Conservation (phyloP, 768 basidiomycete species). For the Lyophyllum semitale region DNA sequence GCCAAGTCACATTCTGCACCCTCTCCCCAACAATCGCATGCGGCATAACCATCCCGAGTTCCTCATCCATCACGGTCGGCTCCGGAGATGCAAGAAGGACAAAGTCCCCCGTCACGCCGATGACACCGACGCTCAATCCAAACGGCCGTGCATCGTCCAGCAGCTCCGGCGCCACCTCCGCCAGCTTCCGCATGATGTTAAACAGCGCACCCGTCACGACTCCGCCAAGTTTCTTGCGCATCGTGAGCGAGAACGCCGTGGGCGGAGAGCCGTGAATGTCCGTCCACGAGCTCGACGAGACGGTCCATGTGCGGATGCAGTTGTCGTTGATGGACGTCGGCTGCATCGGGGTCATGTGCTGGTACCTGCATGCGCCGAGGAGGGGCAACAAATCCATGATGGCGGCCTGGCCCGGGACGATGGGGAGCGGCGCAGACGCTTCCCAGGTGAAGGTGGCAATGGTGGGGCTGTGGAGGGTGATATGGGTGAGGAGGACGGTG, state of each 20-base stretch:
- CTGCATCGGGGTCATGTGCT: slow-evolving; percentile 51
- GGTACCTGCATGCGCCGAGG: slow-evolving; percentile 46
- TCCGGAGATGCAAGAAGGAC: slow-evolving; percentile 29
- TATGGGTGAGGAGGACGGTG: slow-evolving; percentile 35
- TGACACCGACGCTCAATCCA: slow-evolving; percentile 42
- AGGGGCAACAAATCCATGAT: slow-evolving; percentile 56
- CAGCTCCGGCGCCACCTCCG: slow-evolving; percentile 38
- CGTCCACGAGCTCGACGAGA: slow-evolving; percentile 44
- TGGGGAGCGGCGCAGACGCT: slow-evolving; percentile 30
- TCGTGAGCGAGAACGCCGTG: slow-evolving; percentile 46
- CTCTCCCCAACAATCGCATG: background rate
- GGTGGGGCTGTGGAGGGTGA: slow-evolving; percentile 46
- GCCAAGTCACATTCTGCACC: slow-evolving; percentile 18
- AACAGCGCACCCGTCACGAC: slow-evolving; percentile 60
- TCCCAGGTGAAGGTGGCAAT: slow-evolving; percentile 59
- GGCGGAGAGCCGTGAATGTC: no score
- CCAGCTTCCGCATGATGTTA: slow-evolving; percentile 43
- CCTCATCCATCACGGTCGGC: slow-evolving; percentile 5
- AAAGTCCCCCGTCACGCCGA: slow-evolving; percentile 59
- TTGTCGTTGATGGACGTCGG: slow-evolving; percentile 57
- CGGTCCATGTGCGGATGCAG: slow-evolving; percentile 65
- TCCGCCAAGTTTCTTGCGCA: slow-evolving; percentile 56
- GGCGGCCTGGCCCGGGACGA: slow-evolving; percentile 52
- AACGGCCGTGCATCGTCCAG: slow-evolving; percentile 40
- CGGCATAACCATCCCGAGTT: slow-evolving; percentile 15